Percentiles rank a stretch among this genome's conserved stretches.
Evolutionary conservation across 805 yeast genomes (phyloP).

Genomic region (Barnettozyma salicaria): DNA sequence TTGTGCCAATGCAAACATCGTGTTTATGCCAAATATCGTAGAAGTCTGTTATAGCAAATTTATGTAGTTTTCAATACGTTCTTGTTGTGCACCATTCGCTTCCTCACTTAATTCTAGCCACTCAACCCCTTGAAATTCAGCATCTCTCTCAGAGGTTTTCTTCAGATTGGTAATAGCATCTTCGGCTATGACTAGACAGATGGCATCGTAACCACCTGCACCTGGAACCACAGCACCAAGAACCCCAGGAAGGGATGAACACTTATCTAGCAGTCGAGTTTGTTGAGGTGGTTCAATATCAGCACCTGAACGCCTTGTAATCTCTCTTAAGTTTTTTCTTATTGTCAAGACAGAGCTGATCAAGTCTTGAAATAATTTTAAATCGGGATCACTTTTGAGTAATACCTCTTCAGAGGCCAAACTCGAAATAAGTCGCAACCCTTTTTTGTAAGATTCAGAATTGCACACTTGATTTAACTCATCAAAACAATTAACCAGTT

Average conservation of each 20-base stretch:
- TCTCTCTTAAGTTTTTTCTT: conserved; percentile 48
- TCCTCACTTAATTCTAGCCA: conserved; percentile 70
- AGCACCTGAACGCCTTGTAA: conserved; percentile 67
- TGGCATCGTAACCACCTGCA: conserved; percentile 97
- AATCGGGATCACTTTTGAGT: not conserved
- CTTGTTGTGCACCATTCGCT: conserved; percentile 49
- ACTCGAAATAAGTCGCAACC: conserved; percentile 19
- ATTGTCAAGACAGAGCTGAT: conserved; percentile 41
- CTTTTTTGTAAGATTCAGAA: conserved; percentile 31
- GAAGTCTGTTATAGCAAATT: conserved; percentile 1
- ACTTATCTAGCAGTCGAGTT: conserved; percentile 58
- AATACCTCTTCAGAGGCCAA: conserved; percentile 11
- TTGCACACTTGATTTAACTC: conserved; percentile 32
- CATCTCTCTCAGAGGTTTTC: conserved; percentile 23
- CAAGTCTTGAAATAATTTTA: conserved; percentile 30
- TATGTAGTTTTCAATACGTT: conserved; percentile 30
- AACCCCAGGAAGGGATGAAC: conserved; percentile 60
- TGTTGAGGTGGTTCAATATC: conserved; percentile 85
- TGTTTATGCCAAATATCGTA: too few relatives aligned
- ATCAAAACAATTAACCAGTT: conserved; percentile 44
- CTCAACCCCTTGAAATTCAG: conserved; percentile 40
- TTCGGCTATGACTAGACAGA: conserved; percentile 61
- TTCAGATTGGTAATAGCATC: conserved; percentile 33
- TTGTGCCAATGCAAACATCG: conserved; percentile 25
- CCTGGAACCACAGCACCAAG: conserved; percentile 98